Base-by-base conservation (phyloP, 2,329 filamentous ascomycete genomes). In the Cryphonectria carpinicola region DNA sequence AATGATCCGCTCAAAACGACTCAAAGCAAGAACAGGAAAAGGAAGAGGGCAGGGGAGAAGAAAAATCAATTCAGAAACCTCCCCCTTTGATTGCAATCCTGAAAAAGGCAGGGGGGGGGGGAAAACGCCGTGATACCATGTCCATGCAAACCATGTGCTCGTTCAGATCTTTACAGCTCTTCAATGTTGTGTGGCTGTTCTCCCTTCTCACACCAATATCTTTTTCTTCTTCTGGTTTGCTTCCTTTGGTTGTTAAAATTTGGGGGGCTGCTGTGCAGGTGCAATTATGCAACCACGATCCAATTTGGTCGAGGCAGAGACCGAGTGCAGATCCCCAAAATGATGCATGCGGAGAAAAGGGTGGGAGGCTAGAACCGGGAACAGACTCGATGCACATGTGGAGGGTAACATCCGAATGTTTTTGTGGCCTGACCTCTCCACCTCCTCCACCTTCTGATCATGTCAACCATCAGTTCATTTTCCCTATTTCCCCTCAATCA, bases 391-490 rank as follows among this genome's bases (percentile, higher is more conserved):
- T 46, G 61, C 39, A 64, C 39, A 64, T 28, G 66, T 69, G 62
- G 70, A 49, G 61, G 69, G 70, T 72, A n/a, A 72, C 70, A 72
- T 70, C 68, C 70, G 61, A 54, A 13, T 61, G 68, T 14, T 52
- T 52, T 46, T 69, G 65, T 72, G 70, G 70, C 70, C 67, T 71
- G 70, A 71, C 62, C 28, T 58, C 61, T 28, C 37, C 49, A 63
- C 60, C 39, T 14, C 63, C 43, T 65, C 41, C 41, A 49, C 43
- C 41, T 49, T 35, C 37, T 46, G 56, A 71, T 58, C 54, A 22
- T 32, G 54, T 32, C 25, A 5, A 32, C 32, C 58, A 65, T 70
- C 70, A 60, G 63, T 54, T 35, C 60, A 65, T 67, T 22, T 46
- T 67, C 46, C 43, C 19, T 58, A 8, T 28, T 25, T 22, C 46